phyloP scores from a whole-genome alignment of 495 filamentous ascomycete species.

The Trichocladium uniseriatum region DNA sequence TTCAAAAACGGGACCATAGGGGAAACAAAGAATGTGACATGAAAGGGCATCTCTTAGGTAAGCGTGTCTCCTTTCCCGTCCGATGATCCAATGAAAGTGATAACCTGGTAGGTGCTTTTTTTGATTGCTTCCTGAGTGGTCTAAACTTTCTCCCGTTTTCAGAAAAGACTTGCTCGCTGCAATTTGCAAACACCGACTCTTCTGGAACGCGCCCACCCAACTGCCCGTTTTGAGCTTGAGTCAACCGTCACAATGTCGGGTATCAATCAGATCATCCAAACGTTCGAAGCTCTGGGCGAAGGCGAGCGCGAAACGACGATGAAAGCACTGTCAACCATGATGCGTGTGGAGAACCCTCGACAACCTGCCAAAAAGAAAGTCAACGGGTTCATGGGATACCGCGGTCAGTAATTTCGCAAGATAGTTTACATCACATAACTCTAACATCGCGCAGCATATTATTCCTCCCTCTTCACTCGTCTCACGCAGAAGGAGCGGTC shows the following conservation, averaged over 20 bases:
- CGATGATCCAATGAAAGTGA: not conserved
- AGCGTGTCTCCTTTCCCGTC: not conserved
- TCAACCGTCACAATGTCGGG: not conserved
- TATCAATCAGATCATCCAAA: constrained; percentile 5
- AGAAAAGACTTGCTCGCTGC: not conserved
- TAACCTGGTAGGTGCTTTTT: not conserved
- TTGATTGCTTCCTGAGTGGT: not conserved
- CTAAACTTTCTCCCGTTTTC: not conserved
- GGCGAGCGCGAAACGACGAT: constrained; percentile 5
- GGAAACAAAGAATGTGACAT: not conserved
- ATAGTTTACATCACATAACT: no score
- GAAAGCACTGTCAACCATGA: constrained; percentile 8
- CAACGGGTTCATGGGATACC: constrained; percentile 13
- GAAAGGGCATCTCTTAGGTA: not conserved
- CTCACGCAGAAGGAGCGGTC: constrained; percentile 13
- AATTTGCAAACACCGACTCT: not conserved
- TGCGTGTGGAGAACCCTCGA: not conserved
- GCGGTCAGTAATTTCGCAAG: constrained; percentile 5
- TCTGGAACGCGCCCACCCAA: not conserved
- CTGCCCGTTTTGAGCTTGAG: not conserved
- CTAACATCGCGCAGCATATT: constrained; percentile 5
- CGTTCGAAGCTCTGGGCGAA: constrained; percentile 3
- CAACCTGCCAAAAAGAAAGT: constrained; percentile 12
- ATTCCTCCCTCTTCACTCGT: constrained; percentile 9
- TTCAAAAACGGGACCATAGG: not conserved